Evolutionary conservation across 768 basidiomycete species (phyloP).

Genomic region (Albatrellus ellisii): DNA sequence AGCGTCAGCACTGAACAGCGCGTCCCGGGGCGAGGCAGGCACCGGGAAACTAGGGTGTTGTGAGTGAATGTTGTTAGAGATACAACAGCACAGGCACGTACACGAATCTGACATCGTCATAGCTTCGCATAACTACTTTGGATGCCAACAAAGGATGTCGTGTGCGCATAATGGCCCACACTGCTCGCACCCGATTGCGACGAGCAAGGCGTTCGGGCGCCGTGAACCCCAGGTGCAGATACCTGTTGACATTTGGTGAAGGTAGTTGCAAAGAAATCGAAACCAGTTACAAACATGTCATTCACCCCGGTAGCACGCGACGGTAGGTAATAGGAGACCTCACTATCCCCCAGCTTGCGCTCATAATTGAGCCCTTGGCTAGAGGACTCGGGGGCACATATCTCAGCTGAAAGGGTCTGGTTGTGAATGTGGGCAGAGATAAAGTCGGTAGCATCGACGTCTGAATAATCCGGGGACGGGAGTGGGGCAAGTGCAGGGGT

Average conservation of each 20-base stretch:
- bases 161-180: conserved; percentile 62
- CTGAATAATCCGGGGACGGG: conserved; percentile 5
- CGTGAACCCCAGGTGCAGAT: conserved; percentile 59
- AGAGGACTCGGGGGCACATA: background rate
- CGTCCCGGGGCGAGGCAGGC: conserved; percentile 29
- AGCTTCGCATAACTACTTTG: conserved; percentile 41
- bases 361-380: conserved; percentile 20
- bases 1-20: conserved; percentile 32
- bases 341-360: conserved; percentile 58
- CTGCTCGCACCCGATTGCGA: conserved; percentile 34
- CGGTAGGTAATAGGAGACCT: conserved; percentile 70
- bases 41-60: conserved; percentile 28
- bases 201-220: conserved; percentile 31
- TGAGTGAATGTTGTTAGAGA: background rate
- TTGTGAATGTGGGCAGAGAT: background rate
- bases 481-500: background rate
- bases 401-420: background rate
- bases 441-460: background rate
- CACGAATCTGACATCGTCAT: conserved; percentile 57
- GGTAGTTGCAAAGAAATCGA: background rate
- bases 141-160: conserved; percentile 67
- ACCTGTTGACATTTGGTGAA: conserved; percentile 33
- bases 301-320: conserved; percentile 73
- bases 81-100: conserved; percentile 22
- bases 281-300: conserved; percentile 50